Base-by-base conservation (phyloP, 2,329 filamentous ascomycete species). In the Ceratocystis variospora region DNA sequence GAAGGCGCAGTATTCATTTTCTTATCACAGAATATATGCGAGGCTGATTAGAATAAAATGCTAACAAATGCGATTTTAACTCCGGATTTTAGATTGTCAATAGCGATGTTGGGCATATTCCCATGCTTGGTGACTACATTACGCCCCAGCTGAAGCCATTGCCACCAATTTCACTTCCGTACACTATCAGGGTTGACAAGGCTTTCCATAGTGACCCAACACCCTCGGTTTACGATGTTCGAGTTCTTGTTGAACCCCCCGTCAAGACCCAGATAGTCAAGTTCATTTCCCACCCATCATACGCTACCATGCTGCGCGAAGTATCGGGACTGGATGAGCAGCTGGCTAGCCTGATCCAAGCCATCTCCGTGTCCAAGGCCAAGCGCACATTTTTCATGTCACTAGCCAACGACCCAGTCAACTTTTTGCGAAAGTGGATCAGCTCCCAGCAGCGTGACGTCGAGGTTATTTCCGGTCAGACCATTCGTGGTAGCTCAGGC, bases 121-220 rank as follows among this genome's bases (percentile, higher is more conserved):
- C 94, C 12, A 83, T 88, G 73, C 84, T 97, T 65, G 86, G 88
- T 61, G 88, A 93, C 64, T 88, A 89, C 71, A 86, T 96, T 69
- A 83, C 87, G 63, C 81, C 83, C 8, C 91, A 97, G 75, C 83
- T 96, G 66, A 84, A 81, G 37, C 85, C 90, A 2, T 82, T 96
- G 1, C 85, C 89, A 5, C 91, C 94, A 0, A 83, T 96, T 72
- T 86, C 88, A 72, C 83, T 99, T 44, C 82, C 86, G 25, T 99
- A 96, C 78, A 99, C 92, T 7, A 94, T 99, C 73, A 90, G 93
- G 68, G 88, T 96, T 50, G 94, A 99, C 74, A 82, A 90, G 72
- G 84, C 87, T 7, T 93, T 92, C 72, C 87, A 93, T 73, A 85
- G 84, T 70, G 78, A 85, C 66, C 87, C 90, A 3, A 79, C 84